Percentiles rank a stretch among this genome's conserved stretches.
Evolutionary conservation across 1,284 basidiomycete species (phyloP).

Genomic region (Pholiota adiposa): DNA sequence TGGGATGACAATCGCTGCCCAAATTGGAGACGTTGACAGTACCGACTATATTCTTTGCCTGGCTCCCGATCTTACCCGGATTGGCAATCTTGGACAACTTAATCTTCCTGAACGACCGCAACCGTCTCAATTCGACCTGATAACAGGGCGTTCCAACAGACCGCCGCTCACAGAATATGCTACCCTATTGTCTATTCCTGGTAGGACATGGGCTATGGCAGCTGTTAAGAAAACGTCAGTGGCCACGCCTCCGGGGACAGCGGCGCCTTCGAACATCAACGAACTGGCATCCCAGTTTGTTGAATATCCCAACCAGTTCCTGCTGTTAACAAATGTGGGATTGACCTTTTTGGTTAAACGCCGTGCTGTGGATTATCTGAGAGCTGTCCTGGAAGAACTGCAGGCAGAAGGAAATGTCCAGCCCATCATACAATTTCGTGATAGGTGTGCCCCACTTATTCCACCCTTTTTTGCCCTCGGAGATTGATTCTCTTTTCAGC

Average conservation of each 20-base stretch:
- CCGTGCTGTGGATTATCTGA: slow-evolving; percentile 82
- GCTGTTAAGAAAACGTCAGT: slow-evolving; percentile 47
- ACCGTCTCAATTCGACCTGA: slow-evolving; percentile 34
- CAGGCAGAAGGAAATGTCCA: slow-evolving; percentile 70
- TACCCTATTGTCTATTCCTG: slow-evolving; percentile 76
- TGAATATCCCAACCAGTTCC: slow-evolving; percentile 75
- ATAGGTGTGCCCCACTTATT: slow-evolving; percentile 50
- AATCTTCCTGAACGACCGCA: slow-evolving; percentile 47
- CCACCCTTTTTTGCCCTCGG: neutral
- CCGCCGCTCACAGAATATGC: slow-evolving; percentile 78
- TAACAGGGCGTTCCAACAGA: slow-evolving; percentile 46
- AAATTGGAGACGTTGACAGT: slow-evolving; percentile 73
- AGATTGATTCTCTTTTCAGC: slow-evolving; percentile 41
- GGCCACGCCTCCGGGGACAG: slow-evolving; percentile 43
- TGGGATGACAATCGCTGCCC: slow-evolving; percentile 69
- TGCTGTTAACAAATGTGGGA: slow-evolving; percentile 87
- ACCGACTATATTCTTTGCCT: slow-evolving; percentile 78
- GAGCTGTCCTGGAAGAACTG: slow-evolving; percentile 74
- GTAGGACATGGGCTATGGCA: slow-evolving; percentile 84
- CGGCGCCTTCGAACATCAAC: slow-evolving; percentile 62
- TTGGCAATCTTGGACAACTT: slow-evolving; percentile 65
- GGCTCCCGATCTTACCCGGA: slow-evolving; percentile 76
- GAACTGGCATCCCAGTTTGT: slow-evolving; percentile 84
- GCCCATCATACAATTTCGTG: slow-evolving; percentile 73
- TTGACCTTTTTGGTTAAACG: slow-evolving; percentile 85